Conservation (phyloP, 2,329 filamentous ascomycete species). For the Pseudogymnoascus sp. region DNA sequence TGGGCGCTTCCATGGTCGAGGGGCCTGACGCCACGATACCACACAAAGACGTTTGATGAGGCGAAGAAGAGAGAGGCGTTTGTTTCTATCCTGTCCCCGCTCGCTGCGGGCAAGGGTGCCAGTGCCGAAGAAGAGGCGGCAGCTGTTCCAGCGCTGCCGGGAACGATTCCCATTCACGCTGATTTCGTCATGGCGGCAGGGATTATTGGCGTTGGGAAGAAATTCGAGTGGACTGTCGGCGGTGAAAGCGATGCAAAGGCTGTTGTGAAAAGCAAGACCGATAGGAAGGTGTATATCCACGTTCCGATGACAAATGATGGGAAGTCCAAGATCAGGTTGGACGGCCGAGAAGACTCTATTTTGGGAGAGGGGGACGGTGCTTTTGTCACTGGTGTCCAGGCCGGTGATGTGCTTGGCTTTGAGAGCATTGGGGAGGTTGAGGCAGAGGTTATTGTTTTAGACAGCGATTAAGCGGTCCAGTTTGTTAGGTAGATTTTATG, state of each 20-base stretch:
- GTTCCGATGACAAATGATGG: slow-evolving; percentile 71
- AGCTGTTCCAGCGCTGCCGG: slow-evolving; percentile 52
- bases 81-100: slow-evolving; percentile 67
- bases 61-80: slow-evolving; percentile 64
- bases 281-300: slow-evolving; percentile 71
- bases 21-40: slow-evolving; percentile 67
- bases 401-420: slow-evolving; percentile 55
- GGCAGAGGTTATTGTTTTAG: slow-evolving; percentile 62
- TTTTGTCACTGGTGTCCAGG: slow-evolving; percentile 59
- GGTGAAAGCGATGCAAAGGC: slow-evolving; percentile 31
- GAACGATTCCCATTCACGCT: slow-evolving; percentile 76
- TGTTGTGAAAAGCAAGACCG: slow-evolving; percentile 44
- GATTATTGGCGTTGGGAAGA: slow-evolving; percentile 57
- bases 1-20: slow-evolving; percentile 75
- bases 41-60: slow-evolving; percentile 66
- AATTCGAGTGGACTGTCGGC: slow-evolving; percentile 67
- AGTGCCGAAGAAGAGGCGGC: slow-evolving; percentile 55
- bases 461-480: slow-evolving; percentile 25
- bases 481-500: neutral
- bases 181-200: slow-evolving; percentile 78
- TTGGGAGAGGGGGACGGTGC: slow-evolving; percentile 74
- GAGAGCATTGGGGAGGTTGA: slow-evolving; percentile 63
- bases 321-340: slow-evolving; percentile 63
- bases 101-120: slow-evolving; percentile 59
- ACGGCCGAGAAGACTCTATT: slow-evolving; percentile 57